A percentile compares a stretch with the other conserved stretches of the same genome.
phyloP scores from a whole-genome alignment of 108 stramenopile genomes.

The Skeletonema potamos region DNA sequence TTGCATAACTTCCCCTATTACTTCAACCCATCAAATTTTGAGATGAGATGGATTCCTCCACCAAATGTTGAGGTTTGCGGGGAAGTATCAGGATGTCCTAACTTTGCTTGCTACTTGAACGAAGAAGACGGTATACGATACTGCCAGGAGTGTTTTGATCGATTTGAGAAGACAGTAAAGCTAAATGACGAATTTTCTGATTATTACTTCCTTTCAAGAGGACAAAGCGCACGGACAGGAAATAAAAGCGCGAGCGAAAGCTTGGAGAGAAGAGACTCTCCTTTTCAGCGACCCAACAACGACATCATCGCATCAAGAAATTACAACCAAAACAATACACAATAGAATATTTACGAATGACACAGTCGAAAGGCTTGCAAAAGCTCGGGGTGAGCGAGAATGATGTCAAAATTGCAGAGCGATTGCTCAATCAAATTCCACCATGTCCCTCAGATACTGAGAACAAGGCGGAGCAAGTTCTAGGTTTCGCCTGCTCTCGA shows the following conservation, averaged over 20 bases:
- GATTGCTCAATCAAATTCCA: constrained; percentile 33
- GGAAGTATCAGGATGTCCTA: constrained; percentile 29
- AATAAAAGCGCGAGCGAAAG: too few species aligned
- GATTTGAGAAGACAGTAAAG: neutral
- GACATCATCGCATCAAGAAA: too few species aligned
- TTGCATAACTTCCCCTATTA: constrained; percentile 42
- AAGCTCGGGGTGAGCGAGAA: constrained; percentile 43
- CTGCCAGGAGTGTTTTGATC: constrained; percentile 14
- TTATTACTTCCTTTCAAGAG: too few species aligned
- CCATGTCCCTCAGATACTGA: constrained; percentile 1
- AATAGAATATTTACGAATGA: too few species aligned
- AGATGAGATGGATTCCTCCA: constrained; percentile 39
- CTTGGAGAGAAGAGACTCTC: too few species aligned
- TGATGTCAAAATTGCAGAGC: constrained; percentile 34
- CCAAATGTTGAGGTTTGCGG: constrained; percentile 22
- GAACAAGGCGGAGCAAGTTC: constrained; percentile 30
- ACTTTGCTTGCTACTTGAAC: constrained; percentile 15
- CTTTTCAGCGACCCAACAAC: too few species aligned
- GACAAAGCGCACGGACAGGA: neutral
- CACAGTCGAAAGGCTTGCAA: constrained; percentile 31
- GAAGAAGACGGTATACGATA: constrained; percentile 26
- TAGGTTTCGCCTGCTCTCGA: constrained; percentile 26
- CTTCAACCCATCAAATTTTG: constrained; percentile 24
- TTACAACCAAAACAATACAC: too few species aligned
- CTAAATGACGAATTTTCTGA: neutral